Evolutionary conservation across 352 stramenopile genomes (phyloP).

Genomic region (Ochromonadaceae sp.): DNA sequence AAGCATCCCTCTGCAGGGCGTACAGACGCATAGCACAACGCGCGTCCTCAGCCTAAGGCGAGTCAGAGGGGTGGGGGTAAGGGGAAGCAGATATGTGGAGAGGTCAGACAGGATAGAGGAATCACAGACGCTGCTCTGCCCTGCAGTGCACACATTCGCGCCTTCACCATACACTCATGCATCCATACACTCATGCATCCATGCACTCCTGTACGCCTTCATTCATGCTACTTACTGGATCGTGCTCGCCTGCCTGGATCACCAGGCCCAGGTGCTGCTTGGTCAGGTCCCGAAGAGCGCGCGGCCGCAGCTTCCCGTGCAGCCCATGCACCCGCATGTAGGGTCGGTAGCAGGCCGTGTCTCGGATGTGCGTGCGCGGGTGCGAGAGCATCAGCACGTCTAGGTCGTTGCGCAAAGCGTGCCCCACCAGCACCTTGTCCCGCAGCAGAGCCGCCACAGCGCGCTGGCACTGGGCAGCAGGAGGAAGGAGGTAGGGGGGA

Average conservation of each 20-base stretch:
- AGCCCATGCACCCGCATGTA: slow-evolving; percentile 40
- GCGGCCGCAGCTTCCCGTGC: slow-evolving; percentile 42
- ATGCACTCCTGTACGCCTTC: too few species aligned
- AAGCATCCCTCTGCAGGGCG: slow-evolving; percentile 37
- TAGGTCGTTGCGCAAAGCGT: slow-evolving; percentile 56
- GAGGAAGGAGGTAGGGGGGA: too few species aligned
- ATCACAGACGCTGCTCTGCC: not conserved
- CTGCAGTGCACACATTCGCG: too few species aligned
- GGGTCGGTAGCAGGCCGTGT: slow-evolving; percentile 52
- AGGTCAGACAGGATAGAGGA: not conserved
- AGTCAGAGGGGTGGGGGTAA: slow-evolving; percentile 18
- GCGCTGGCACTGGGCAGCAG: slow-evolving; percentile 29
- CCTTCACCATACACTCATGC: too few species aligned
- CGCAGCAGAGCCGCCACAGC: slow-evolving; percentile 40
- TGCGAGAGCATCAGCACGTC: slow-evolving; percentile 49
- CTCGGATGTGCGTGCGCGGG: slow-evolving; percentile 43
- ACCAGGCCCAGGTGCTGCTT: slow-evolving; percentile 36
- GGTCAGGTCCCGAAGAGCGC: slow-evolving; percentile 48
- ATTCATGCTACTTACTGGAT: slow-evolving; percentile 30
- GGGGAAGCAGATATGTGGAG: too few species aligned
- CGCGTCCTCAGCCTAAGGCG: slow-evolving; percentile 48
- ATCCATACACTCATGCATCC: too few species aligned
- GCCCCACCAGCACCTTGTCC: slow-evolving; percentile 58
- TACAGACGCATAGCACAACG: slow-evolving; percentile 53
- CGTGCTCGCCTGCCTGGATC: slow-evolving; percentile 51